phyloP scores from a whole-genome alignment of 192 early-diverging fungal genomes.

The Mortierella hygrophila region DNA sequence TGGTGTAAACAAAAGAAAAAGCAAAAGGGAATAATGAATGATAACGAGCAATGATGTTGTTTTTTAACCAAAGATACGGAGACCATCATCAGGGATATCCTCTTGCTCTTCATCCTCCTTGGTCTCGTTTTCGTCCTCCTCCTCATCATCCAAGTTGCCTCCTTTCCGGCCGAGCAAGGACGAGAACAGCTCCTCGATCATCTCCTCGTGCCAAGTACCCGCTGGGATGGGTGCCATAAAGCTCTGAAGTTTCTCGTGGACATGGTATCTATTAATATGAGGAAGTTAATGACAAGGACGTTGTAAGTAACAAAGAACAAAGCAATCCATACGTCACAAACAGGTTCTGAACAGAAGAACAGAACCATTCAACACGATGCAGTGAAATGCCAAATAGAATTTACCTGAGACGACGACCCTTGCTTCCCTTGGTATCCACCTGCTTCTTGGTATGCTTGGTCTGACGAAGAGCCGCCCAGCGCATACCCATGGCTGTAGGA shows the following conservation, averaged over 20 bases:
- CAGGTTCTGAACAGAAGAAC: too few relatives aligned
- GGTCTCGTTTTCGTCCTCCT: conserved; percentile 37
- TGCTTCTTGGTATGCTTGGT: conserved; percentile 82
- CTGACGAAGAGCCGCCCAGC: conserved; percentile 85
- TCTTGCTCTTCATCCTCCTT: conserved; percentile 35
- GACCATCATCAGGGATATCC: conserved; percentile 44
- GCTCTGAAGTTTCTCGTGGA: conserved; percentile 96
- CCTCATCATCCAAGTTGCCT: conserved; percentile 38
- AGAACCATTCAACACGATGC: background rate
- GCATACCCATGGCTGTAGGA: conserved; percentile 82
- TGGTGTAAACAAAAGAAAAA: background rate
- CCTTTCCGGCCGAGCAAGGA: conserved; percentile 81
- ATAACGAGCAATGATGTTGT: background rate
- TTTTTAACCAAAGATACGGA: conserved; percentile 54
- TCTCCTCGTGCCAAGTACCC: conserved; percentile 95
- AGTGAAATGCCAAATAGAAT: background rate
- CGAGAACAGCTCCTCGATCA: conserved; percentile 91
- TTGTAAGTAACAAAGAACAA: background rate
- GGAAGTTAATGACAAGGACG: background rate
- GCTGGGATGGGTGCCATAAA: conserved; percentile 94
- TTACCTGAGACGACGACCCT: conserved; percentile 89
- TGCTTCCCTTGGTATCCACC: conserved; percentile 91
- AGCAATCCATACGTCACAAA: background rate
- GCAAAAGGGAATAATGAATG: background rate
- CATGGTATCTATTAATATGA: conserved; percentile 74